Evolutionary conservation across 306 rosid genomes (phyloP).

Genomic region (Arachis stenosperma): DNA sequence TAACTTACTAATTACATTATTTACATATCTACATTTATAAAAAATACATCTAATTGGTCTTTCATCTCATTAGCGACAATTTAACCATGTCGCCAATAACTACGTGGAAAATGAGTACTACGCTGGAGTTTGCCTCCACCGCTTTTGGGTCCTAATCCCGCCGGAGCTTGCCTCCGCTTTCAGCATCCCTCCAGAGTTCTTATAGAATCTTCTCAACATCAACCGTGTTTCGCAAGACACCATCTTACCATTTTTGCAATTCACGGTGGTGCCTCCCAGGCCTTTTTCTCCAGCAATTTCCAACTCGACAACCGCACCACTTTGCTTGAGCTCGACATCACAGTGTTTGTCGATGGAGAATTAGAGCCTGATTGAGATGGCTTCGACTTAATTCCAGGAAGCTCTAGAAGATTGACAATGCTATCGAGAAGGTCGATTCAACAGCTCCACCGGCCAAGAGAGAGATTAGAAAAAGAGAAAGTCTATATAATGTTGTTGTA

Average conservation of each 20-base stretch:
- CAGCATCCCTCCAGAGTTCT: constrained; percentile 74
- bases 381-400: constrained; percentile 60
- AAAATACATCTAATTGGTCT: no score
- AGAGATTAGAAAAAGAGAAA: constrained; percentile 38
- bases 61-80: no score
- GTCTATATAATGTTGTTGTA: constrained; percentile 57
- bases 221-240: constrained; percentile 79
- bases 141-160: constrained; percentile 66
- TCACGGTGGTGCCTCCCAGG: constrained; percentile 52
- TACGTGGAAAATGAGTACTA: constrained; percentile 59
- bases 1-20: no score
- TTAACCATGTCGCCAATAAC: neutral
- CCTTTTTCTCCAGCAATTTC: constrained; percentile 32
- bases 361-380: constrained; percentile 49
- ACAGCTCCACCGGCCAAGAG: constrained; percentile 29
- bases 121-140: constrained; percentile 82
- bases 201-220: constrained; percentile 61
- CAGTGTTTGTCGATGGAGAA: no score
- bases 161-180: constrained; percentile 84
- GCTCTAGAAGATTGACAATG: constrained; percentile 55
- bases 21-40: no score
- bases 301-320: no score
- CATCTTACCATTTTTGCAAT: constrained; percentile 44
- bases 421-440: constrained; percentile 62
- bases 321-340: no score